Conservation (phyloP, 2,329 filamentous ascomycete genomes). For the Aureobasidium vineae region DNA sequence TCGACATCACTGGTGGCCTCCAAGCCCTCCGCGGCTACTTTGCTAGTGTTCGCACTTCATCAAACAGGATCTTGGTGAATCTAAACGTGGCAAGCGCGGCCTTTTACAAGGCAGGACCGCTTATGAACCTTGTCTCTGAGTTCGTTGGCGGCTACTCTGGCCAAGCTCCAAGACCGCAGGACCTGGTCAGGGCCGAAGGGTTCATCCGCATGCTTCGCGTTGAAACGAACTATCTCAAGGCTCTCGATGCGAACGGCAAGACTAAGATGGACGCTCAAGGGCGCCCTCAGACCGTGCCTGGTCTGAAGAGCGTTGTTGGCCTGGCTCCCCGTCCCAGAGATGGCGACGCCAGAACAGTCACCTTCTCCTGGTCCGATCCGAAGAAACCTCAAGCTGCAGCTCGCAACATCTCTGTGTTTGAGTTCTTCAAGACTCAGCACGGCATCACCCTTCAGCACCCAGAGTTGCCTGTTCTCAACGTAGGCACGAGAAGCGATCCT, state of each 20-base stretch:
- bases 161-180: neutral
- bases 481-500: slow-evolving; percentile 58
- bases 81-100: slow-evolving; percentile 61
- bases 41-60: slow-evolving; percentile 59
- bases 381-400: slow-evolving; percentile 32
- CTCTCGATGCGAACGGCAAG: slow-evolving; percentile 21
- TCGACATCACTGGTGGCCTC: slow-evolving; percentile 52
- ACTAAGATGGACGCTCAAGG: slow-evolving; percentile 38
- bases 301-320: slow-evolving; percentile 48
- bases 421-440: slow-evolving; percentile 50
- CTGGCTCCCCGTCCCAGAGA: slow-evolving; percentile 42
- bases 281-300: slow-evolving; percentile 14
- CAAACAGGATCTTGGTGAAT: slow-evolving; percentile 59
- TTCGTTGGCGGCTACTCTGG: slow-evolving; percentile 32
- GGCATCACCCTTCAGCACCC: slow-evolving; percentile 51
- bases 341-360: slow-evolving; percentile 49
- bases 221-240: slow-evolving; percentile 41
- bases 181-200: slow-evolving; percentile 32
- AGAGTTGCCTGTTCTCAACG: slow-evolving; percentile 57
- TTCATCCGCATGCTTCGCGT: slow-evolving; percentile 47
- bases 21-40: slow-evolving; percentile 62
- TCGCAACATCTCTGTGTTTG: slow-evolving; percentile 51
- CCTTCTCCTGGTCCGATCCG: slow-evolving; percentile 43
- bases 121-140: slow-evolving; percentile 39
- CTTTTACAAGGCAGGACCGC: slow-evolving; percentile 51